Evolutionary conservation across 208 protist species (phyloP).

Genomic region (Trypanosoma rangeli): DNA sequence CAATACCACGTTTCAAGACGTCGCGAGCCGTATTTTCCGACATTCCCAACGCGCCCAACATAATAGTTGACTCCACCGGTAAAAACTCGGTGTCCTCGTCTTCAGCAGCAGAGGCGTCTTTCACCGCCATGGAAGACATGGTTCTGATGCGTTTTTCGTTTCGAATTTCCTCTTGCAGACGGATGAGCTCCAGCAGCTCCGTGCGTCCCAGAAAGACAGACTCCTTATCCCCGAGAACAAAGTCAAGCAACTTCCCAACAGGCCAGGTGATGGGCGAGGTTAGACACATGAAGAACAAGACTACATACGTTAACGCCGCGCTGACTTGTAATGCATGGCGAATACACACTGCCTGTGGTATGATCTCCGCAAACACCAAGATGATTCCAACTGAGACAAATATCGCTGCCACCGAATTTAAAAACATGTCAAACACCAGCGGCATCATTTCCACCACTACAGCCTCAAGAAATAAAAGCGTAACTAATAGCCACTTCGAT

Average conservation of each 20-base stretch:
- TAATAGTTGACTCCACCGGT: slow-evolving; percentile 59
- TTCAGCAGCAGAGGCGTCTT: slow-evolving; percentile 12
- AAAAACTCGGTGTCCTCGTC: slow-evolving; percentile 50
- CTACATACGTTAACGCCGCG: slow-evolving; percentile 50
- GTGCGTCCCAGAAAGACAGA: slow-evolving; percentile 56
- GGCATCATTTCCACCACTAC: slow-evolving; percentile 74
- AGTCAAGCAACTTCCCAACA: slow-evolving; percentile 61
- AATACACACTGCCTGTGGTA: slow-evolving; percentile 73
- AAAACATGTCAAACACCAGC: slow-evolving; percentile 55
- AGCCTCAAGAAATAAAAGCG: slow-evolving; percentile 57
- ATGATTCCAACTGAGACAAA: slow-evolving; percentile 52
- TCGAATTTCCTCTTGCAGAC: slow-evolving; percentile 51
- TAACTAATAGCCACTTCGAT: slow-evolving; percentile 68
- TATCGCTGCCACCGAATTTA: slow-evolving; percentile 53
- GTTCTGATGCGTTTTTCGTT: slow-evolving; percentile 25
- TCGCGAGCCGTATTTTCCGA: slow-evolving; percentile 55
- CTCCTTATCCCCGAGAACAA: slow-evolving; percentile 63
- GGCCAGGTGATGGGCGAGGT: slow-evolving; percentile 64
- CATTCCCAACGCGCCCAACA: slow-evolving; percentile 68
- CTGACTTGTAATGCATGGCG: slow-evolving; percentile 51
- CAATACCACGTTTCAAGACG: slow-evolving; percentile 42
- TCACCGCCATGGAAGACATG: slow-evolving; percentile 12
- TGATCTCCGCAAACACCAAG: slow-evolving; percentile 73
- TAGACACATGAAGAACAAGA: slow-evolving; percentile 54
- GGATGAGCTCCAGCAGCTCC: slow-evolving; percentile 58